Percentiles rank a stretch among this genome's conserved stretches.
Evolutionary conservation across 2,329 filamentous ascomycete genomes (phyloP).

Genomic region (Botryotinia narcissicola): DNA sequence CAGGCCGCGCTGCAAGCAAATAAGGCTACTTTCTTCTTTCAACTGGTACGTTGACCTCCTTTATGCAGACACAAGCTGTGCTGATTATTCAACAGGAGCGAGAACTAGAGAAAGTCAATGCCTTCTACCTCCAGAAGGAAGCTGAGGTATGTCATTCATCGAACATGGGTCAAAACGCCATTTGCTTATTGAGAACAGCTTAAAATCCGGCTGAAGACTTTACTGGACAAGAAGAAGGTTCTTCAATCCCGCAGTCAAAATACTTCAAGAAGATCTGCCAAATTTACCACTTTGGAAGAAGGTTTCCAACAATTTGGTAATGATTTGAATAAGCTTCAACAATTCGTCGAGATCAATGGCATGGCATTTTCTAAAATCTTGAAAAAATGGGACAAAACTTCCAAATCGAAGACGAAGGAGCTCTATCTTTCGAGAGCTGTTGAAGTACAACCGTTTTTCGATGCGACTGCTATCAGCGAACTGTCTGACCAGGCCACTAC

Average conservation of each 20-base stretch:
- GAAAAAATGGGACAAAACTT: constrained; percentile 99
- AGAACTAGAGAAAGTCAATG: constrained; percentile 97
- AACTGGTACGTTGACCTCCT: constrained; percentile 63
- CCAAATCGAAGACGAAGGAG: constrained; percentile 97
- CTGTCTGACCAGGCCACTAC: constrained; percentile 96
- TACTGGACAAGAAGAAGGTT: constrained; percentile 92
- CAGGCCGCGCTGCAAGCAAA: constrained; percentile 91
- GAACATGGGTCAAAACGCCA: neutral
- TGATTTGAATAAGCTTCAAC: constrained; percentile 94
- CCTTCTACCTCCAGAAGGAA: constrained; percentile 96
- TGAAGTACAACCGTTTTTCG: constrained; percentile 97
- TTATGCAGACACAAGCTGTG: constrained; percentile 31
- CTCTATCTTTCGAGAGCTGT: constrained; percentile 93
- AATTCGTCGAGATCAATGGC: constrained; percentile 98
- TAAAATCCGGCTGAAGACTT: constrained; percentile 85
- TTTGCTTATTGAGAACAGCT: constrained; percentile 55
- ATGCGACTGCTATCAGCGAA: constrained; percentile 93
- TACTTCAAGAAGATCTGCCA: constrained; percentile 82
- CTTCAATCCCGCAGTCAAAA: constrained; percentile 75
- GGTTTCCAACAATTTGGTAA: constrained; percentile 96
- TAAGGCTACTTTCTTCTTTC: constrained; percentile 98
- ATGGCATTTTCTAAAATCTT: constrained; percentile 97
- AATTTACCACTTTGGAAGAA: constrained; percentile 92
- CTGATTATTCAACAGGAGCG: constrained; percentile 70
- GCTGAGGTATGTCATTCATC: constrained; percentile 67